These are phyloP conservation scores for Cyberlindnera meyerae DNA, from an alignment of 805 yeast genomes.

Conservation along the genomic window DNA sequence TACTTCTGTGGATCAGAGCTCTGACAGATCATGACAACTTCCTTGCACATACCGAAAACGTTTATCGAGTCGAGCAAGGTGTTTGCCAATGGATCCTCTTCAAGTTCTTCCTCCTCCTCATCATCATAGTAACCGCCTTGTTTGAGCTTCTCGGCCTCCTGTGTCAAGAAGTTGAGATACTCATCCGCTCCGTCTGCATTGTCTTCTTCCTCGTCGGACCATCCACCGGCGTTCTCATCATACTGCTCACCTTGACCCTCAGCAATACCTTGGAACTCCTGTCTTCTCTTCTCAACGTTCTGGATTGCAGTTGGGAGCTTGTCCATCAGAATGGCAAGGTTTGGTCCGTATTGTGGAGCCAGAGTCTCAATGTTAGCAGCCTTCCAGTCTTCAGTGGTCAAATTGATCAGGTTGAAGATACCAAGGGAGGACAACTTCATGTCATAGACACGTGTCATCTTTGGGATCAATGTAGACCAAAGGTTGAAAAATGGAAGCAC, in stretches of 20 bases:
- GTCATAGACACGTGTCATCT: slow-evolving; percentile 70
- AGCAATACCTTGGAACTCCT: slow-evolving; percentile 29
- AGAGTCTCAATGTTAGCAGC: slow-evolving; percentile 32
- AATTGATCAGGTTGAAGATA: slow-evolving; percentile 41
- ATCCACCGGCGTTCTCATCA: slow-evolving; percentile 26
- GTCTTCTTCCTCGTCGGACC: slow-evolving; percentile 25
- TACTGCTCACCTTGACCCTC: slow-evolving; percentile 24
- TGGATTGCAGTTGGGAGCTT: slow-evolving; percentile 70
- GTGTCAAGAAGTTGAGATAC: slow-evolving; percentile 43
- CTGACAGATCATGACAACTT: slow-evolving; percentile 46
- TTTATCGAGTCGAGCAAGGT: slow-evolving; percentile 77
- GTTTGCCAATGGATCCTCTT: slow-evolving; percentile 76
- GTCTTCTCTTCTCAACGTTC: slow-evolving; percentile 57
- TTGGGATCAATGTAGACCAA: slow-evolving; percentile 58
- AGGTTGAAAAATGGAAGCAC: slow-evolving; percentile 47
- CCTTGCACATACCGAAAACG: slow-evolving; percentile 61
- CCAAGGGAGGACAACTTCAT: slow-evolving; percentile 73
- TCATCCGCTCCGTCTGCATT: slow-evolving; percentile 35
- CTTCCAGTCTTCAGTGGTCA: slow-evolving; percentile 27
- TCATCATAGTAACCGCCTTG: slow-evolving; percentile 34
- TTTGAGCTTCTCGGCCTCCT: slow-evolving; percentile 37
- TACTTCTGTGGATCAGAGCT: slow-evolving; percentile 44
- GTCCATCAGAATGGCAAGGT: slow-evolving; percentile 47
- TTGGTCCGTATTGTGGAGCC: slow-evolving; percentile 46
- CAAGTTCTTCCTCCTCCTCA: slow-evolving; percentile 60